A percentile compares a stretch with the other conserved stretches of the same genome.
phyloP scores from a whole-genome alignment of 495 filamentous ascomycete genomes.

The Ramalina intermedia region DNA sequence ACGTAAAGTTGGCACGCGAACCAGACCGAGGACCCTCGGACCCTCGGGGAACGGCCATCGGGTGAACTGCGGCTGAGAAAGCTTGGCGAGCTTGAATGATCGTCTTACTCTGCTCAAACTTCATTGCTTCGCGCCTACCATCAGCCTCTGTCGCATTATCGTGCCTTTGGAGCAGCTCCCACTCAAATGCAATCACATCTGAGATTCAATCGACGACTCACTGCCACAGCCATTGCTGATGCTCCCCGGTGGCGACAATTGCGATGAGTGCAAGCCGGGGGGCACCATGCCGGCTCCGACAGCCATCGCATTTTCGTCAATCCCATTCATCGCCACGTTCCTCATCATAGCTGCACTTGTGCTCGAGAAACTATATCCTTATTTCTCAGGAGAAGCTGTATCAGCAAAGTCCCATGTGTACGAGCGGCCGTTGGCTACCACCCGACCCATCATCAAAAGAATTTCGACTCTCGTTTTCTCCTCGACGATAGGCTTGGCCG shows the following conservation, averaged over 20 bases:
- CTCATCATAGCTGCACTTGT: conserved; percentile 37
- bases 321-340: conserved; percentile 51
- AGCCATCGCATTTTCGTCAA: conserved; percentile 29
- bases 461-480: conserved; percentile 48
- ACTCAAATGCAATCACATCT: too few species aligned
- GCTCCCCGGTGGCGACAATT: conserved; percentile 23
- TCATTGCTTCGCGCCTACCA: too few species aligned
- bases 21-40: too few species aligned
- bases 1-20: too few species aligned
- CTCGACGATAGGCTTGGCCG: conserved; percentile 54
- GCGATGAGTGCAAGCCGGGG: conserved; percentile 27
- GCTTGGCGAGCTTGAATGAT: too few species aligned
- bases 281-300: conserved; percentile 10
- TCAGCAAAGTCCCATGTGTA: conserved; percentile 17
- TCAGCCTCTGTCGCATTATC: too few species aligned
- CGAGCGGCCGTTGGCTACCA: conserved; percentile 11
- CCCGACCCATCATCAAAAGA: conserved; percentile 21
- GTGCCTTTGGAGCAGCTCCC: too few species aligned
- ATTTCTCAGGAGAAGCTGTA: conserved; percentile 39
- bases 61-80: too few species aligned
- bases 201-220: too few species aligned
- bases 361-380: conserved; percentile 47
- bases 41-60: too few species aligned
- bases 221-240: conserved; percentile 9
- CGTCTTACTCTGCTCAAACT: too few species aligned